Percentiles rank a stretch among this genome's conserved stretches.
Conservation (phyloP, 371 early-diverging fungal genomes). For the Modicella reniformis region DNA sequence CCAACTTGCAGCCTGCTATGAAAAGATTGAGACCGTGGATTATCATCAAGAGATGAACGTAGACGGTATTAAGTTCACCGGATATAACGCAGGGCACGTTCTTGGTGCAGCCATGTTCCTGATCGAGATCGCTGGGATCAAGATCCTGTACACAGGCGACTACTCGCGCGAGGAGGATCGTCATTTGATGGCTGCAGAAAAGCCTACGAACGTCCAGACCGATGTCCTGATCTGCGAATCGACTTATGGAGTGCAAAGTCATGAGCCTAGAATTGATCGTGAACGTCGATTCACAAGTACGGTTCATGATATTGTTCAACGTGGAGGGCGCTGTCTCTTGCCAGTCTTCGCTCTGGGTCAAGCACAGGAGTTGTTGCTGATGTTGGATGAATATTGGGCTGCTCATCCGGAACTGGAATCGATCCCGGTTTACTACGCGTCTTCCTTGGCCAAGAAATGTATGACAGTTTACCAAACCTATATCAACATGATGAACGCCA, state of each 20-base stretch:
- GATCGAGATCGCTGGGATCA: conserved; percentile 97
- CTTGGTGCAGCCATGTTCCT: conserved; percentile 99
- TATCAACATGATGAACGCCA: conserved; percentile 99
- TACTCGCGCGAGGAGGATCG: conserved; percentile 99
- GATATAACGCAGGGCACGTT: conserved; percentile 99
- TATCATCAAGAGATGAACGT: conserved; percentile 97
- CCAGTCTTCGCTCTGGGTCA: conserved; percentile 99
- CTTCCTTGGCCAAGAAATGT: conserved; percentile 97
- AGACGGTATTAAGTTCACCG: conserved; percentile 96
- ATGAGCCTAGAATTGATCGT: conserved; percentile 95
- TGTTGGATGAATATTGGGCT: conserved; percentile 99
- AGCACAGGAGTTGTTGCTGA: conserved; percentile 98
- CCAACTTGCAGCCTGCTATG: conserved; percentile 91
- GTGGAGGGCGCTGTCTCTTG: conserved; percentile 98
- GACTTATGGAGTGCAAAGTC: conserved; percentile 99
- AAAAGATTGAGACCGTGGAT: conserved; percentile 97
- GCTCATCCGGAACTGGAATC: conserved; percentile 93
- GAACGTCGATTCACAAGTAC: conserved; percentile 93
- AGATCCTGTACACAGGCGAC: conserved; percentile 99
- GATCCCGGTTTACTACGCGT: conserved; percentile 98
- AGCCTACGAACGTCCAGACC: conserved; percentile 81
- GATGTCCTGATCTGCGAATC: conserved; percentile 98
- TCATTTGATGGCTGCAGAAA: conserved; percentile 98
- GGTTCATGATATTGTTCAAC: conserved; percentile 92
- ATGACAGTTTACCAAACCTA: conserved; percentile 99